Evolutionary conservation across 768 basidiomycete genomes (phyloP).

Genomic region (Termitomyces sp.): DNA sequence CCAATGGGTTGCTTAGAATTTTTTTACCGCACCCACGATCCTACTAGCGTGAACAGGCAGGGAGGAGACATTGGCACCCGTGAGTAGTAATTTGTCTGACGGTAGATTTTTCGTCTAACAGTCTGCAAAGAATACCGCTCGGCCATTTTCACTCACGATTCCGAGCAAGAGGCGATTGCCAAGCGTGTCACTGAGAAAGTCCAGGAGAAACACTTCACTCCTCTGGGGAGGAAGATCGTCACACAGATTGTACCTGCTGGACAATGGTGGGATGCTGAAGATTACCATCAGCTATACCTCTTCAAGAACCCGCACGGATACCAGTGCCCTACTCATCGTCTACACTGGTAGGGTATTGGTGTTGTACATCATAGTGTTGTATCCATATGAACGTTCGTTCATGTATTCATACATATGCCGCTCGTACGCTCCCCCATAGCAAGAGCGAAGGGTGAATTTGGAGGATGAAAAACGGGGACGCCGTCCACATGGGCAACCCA

Average conservation of each 20-base stretch:
- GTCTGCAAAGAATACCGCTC: conserved; percentile 80
- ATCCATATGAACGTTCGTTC: background rate
- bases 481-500: background rate
- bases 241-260: conserved; percentile 71
- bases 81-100: conserved; percentile 33
- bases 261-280: conserved; percentile 80
- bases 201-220: conserved; percentile 77
- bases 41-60: conserved; percentile 79
- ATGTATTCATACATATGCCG: too few relatives aligned
- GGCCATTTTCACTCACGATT: conserved; percentile 77
- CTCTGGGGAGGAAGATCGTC: conserved; percentile 68
- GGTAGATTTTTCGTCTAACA: background rate
- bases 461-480: background rate
- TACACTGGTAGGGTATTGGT: conserved; percentile 62
- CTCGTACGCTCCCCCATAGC: background rate
- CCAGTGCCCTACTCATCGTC: conserved; percentile 84
- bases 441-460: background rate
- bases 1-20: conserved; percentile 46
- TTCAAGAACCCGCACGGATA: conserved; percentile 87
- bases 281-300: conserved; percentile 80
- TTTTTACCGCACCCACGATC: conserved; percentile 94
- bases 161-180: conserved; percentile 71
- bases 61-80: conserved; percentile 77
- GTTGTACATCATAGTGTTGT: background rate
- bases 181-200: conserved; percentile 78